Evolutionary conservation across 1,139 yeast species (phyloP).

Genomic region (Diutina mesorugosa): DNA sequence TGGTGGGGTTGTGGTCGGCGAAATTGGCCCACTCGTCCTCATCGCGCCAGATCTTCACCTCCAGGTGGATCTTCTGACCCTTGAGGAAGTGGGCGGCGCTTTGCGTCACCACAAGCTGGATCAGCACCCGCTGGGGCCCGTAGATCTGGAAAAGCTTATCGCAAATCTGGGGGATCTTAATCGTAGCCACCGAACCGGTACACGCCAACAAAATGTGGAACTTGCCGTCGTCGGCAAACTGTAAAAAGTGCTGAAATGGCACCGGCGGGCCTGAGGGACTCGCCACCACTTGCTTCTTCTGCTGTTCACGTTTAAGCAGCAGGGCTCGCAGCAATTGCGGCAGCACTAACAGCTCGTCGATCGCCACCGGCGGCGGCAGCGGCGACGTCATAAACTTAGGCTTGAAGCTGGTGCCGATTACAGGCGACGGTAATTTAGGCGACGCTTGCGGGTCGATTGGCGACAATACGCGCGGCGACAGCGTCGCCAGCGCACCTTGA

Average conservation of each 20-base stretch:
- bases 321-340: constrained; percentile 4
- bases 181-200: constrained; percentile 94
- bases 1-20: constrained; percentile 17
- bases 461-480: background rate
- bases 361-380: constrained; percentile 3
- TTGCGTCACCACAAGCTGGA: constrained; percentile 76
- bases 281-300: constrained; percentile 21
- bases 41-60: constrained; percentile 88
- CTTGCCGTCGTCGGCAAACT: constrained; percentile 66
- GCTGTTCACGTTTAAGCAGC: constrained; percentile 8
- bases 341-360: constrained; percentile 3
- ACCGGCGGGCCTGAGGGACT: constrained; percentile 58
- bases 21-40: constrained; percentile 77
- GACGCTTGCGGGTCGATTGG: background rate
- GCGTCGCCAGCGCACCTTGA: constrained; percentile 6
- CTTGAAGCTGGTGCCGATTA: background rate
- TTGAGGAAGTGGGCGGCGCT: constrained; percentile 73
- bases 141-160: constrained; percentile 70
- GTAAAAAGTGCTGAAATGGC: constrained; percentile 60
- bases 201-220: constrained; percentile 82
- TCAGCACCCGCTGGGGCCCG: constrained; percentile 57
- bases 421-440: background rate
- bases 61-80: constrained; percentile 67
- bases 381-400: background rate
- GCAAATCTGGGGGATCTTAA: constrained; percentile 77